Conservation (phyloP, 1,284 basidiomycete genomes). For the Sparassis latifolia region DNA sequence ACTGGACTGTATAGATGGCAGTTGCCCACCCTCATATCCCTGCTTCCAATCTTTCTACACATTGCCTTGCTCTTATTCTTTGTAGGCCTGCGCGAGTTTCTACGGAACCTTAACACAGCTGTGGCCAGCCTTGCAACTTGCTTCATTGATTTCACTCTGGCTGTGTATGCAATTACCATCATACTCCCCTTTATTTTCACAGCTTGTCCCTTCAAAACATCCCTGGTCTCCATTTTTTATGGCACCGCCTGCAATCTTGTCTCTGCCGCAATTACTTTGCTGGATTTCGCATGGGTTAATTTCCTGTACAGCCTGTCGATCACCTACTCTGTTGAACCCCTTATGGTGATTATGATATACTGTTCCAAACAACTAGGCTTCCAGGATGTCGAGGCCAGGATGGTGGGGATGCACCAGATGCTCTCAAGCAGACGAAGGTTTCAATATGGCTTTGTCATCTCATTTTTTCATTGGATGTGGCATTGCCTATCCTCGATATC, state of each 20-base stretch:
- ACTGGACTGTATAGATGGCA: conserved; percentile 8
- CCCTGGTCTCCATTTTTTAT: neutral
- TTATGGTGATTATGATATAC: neutral
- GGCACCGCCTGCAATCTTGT: neutral
- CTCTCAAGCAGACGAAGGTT: neutral
- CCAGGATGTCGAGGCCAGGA: neutral
- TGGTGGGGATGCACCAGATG: neutral
- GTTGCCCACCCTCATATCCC: conserved; percentile 3
- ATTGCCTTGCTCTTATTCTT: conserved; percentile 11
- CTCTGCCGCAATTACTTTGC: neutral
- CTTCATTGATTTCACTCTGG: neutral
- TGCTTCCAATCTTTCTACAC: conserved; percentile 11
- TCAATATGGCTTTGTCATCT: neutral
- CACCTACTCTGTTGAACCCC: neutral
- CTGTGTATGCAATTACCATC: neutral
- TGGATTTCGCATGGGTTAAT: neutral
- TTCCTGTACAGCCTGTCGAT: neutral
- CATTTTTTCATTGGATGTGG: neutral
- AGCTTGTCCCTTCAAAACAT: neutral
- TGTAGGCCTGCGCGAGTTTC: conserved; percentile 10
- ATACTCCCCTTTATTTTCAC: neutral
- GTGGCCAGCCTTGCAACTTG: neutral
- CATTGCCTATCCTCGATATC: neutral
- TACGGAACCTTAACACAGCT: conserved; percentile 7
- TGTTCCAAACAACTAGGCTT: neutral